Percentiles rank a stretch among this genome's conserved stretches.
phyloP scores from a whole-genome alignment of 2,329 filamentous ascomycete species.

The Ophiostoma sp. region DNA sequence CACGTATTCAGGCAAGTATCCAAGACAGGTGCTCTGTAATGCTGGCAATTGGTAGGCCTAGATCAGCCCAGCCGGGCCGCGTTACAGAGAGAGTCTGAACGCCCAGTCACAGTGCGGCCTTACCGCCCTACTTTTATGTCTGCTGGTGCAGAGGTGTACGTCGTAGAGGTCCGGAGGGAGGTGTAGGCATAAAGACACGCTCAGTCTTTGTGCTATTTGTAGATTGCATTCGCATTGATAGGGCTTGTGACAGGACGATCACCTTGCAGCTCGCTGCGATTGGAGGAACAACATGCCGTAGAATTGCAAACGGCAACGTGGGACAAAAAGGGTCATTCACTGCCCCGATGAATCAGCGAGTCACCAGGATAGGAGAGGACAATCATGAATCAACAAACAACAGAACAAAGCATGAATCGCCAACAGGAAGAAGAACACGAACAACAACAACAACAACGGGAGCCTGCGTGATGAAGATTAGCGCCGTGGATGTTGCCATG shows the following conservation, averaged over 20 bases:
- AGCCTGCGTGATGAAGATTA: background rate
- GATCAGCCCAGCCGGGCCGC: background rate
- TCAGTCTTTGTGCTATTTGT: background rate
- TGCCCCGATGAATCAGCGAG: background rate
- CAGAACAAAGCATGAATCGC: background rate
- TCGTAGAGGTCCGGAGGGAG: background rate
- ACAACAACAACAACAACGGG: too few relatives aligned
- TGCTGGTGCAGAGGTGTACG: background rate
- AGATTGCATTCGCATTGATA: background rate
- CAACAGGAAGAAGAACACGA: background rate
- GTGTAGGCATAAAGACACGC: background rate
- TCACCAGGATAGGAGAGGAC: background rate
- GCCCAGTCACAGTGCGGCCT: background rate
- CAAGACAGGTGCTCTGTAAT: background rate
- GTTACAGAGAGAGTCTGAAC: background rate
- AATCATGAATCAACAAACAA: background rate
- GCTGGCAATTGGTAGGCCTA: background rate
- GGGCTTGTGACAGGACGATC: slow-evolving; percentile 7
- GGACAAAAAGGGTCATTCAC: background rate
- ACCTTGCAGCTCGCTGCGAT: slow-evolving; percentile 9
- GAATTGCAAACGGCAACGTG: background rate
- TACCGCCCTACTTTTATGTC: background rate
- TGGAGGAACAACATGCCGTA: slow-evolving; percentile 16
- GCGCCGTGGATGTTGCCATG: background rate
- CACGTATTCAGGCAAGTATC: too few relatives aligned